Percentiles rank a stretch among this genome's conserved stretches.
phyloP scores from a whole-genome alignment of 1,284 basidiomycete genomes.

The Termitomyces sp. region DNA sequence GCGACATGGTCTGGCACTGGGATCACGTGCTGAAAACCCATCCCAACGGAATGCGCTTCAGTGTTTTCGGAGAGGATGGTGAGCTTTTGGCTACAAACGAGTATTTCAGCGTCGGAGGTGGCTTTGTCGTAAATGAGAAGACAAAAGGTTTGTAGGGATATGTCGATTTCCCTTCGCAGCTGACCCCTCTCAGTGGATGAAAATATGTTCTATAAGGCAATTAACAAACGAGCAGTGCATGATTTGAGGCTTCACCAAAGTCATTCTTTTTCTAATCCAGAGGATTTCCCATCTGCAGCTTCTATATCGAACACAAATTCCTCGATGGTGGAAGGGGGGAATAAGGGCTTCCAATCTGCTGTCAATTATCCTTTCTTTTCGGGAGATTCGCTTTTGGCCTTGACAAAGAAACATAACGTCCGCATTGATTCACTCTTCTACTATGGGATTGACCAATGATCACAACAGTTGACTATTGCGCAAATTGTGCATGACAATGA shows the following conservation, averaged over 20 bases:
- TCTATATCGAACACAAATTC: not conserved
- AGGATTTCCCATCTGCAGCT: not conserved
- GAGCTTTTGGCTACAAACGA: conserved; percentile 91
- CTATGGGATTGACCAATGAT: not conserved
- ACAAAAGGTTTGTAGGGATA: conserved; percentile 55
- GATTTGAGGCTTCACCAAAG: conserved; percentile 73
- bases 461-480: conserved; percentile 77
- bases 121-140: conserved; percentile 88
- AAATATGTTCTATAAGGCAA: conserved; percentile 95
- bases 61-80: conserved; percentile 77
- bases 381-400: conserved; percentile 69
- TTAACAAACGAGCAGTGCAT: conserved; percentile 79
- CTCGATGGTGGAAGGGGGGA: not conserved
- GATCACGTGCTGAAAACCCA: conserved; percentile 77
- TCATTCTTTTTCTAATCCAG: conserved; percentile 44
- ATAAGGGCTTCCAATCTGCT: conserved; percentile 16
- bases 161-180: conserved; percentile 1
- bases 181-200: conserved; percentile 62
- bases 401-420: conserved; percentile 84
- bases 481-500: conserved; percentile 97
- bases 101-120: conserved; percentile 90
- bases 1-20: conserved; percentile 91
- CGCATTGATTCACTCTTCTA: conserved; percentile 21
- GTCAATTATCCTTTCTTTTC: conserved; percentile 74
- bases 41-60: conserved; percentile 91